Evolutionary conservation across 441 rosid genomes (phyloP), one percentile per base, ranked within the genome.

Genomic region (Euphorbia celastroides): DNA sequence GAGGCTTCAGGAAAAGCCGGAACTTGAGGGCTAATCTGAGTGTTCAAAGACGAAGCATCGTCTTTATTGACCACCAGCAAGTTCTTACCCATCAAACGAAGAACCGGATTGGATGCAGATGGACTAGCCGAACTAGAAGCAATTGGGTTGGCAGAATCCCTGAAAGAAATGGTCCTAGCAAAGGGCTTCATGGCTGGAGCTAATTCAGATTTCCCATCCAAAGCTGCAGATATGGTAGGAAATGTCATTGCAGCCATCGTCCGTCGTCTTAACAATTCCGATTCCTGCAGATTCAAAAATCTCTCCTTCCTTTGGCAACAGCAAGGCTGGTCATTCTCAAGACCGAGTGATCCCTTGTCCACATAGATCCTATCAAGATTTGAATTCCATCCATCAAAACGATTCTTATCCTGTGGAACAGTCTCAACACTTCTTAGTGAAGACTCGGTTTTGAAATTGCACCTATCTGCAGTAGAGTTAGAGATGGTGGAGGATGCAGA

Each of bases 81-180:
- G 72, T 93, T 84, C 82, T 93, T 93, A 2, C 98, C 98, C 98
- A 93, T 93, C 76, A 93, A 76, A 80, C 99, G 82, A 62, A 93
- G 88, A 59, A 93, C 66, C 13, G 96, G 96, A 81, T 86, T 88
- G 31, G 89, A 78, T 57, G 77, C 74, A 64, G 96, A 85, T 72
- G 97, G 91, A 78, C 82, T 74, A 26, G 84, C 72, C 42, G 83
- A 64, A 27, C 80, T 80, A 72, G 66, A 60, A 64, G 74, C 83
- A 48, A 60, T 68, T 44, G 50, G 13, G 58, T 69, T 82, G 13
- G 84, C 61, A 72, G 76, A 74, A 57, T 74, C 88, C 77, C 82
- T 74, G 64, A 73, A 69, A n/a, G n/a, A n/a, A n/a, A n/a, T n/a
- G n/a, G n/a, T n/a, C n/a, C n/a, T n/a, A 76, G 72, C 59, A 70